Evolutionary conservation across 768 basidiomycete species (phyloP).

Genomic region (Mycena leptocephala): DNA sequence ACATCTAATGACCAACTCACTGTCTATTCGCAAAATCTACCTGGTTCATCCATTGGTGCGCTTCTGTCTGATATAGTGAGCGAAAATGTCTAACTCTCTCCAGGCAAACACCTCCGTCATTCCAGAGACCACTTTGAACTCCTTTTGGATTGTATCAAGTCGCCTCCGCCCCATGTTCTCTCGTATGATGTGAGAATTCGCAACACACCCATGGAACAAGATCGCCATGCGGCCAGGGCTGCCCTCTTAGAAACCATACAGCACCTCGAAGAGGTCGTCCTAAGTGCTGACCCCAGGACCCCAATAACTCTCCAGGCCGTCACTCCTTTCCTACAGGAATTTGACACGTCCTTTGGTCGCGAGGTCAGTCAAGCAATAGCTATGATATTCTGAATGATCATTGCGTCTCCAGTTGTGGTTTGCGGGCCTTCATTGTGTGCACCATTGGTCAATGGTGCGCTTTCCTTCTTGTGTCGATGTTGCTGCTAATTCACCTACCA

Average conservation of each 20-base stretch:
- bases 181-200: conserved; percentile 85
- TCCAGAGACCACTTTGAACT: conserved; percentile 88
- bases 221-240: conserved; percentile 69
- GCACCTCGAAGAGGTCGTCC: conserved; percentile 69
- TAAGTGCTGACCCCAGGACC: conserved; percentile 65
- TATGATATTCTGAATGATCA: neutral
- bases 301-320: conserved; percentile 85
- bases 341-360: conserved; percentile 87
- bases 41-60: conserved; percentile 91
- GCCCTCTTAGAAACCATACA: conserved; percentile 72
- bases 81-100: conserved; percentile 4
- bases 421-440: conserved; percentile 87
- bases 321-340: conserved; percentile 83
- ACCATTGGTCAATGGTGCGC: conserved; percentile 92
- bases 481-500: conserved; percentile 44
- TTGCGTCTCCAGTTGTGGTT: conserved; percentile 80
- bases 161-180: conserved; percentile 65
- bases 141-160: conserved; percentile 69
- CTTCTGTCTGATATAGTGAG: neutral
- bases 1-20: conserved; percentile 80
- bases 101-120: conserved; percentile 91
- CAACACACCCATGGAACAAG: conserved; percentile 90
- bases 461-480: neutral
- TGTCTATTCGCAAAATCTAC: conserved; percentile 79
- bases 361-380: conserved; percentile 64